phyloP scores from a whole-genome alignment of 176 grass and related monocot genomes.

The Avena eriantha region DNA sequence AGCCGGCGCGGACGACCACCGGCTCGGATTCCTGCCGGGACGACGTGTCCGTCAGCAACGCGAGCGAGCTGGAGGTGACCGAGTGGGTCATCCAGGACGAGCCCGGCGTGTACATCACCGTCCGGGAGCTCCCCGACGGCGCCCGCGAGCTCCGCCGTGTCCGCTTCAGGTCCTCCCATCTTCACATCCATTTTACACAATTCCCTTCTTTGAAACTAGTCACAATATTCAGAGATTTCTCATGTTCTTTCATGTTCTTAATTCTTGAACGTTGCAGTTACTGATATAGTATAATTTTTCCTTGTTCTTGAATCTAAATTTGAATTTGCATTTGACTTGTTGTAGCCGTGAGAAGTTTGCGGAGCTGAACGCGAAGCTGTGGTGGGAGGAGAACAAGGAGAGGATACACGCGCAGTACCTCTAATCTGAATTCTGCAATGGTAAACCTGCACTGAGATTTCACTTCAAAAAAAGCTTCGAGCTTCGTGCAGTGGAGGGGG shows the following conservation, averaged over 20 bases:
- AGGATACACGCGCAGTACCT: slow-evolving; percentile 79
- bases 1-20: slow-evolving; percentile 56
- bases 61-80: slow-evolving; percentile 72
- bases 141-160: slow-evolving; percentile 77
- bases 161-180: slow-evolving; percentile 63
- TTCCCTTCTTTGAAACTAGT: background rate
- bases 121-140: slow-evolving; percentile 73
- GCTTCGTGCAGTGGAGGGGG: slow-evolving; percentile 34
- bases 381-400: slow-evolving; percentile 94
- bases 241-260: no score
- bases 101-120: slow-evolving; percentile 80
- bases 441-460: slow-evolving; percentile 2
- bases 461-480: background rate
- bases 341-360: slow-evolving; percentile 82
- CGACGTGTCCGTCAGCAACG: slow-evolving; percentile 73
- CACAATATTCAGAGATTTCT: background rate
- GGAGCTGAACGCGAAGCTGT: slow-evolving; percentile 75
- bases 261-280: background rate
- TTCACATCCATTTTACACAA: background rate
- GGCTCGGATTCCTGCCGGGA: slow-evolving; percentile 51
- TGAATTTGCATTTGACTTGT: background rate
- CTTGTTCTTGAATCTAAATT: background rate
- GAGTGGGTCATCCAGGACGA: slow-evolving; percentile 79
- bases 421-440: background rate
- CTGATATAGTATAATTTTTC: background rate